Percentiles rank a stretch among this genome's conserved stretches.
phyloP scores from a whole-genome alignment of 73 alveolate species.

The Paramecium sexaurelia region DNA sequence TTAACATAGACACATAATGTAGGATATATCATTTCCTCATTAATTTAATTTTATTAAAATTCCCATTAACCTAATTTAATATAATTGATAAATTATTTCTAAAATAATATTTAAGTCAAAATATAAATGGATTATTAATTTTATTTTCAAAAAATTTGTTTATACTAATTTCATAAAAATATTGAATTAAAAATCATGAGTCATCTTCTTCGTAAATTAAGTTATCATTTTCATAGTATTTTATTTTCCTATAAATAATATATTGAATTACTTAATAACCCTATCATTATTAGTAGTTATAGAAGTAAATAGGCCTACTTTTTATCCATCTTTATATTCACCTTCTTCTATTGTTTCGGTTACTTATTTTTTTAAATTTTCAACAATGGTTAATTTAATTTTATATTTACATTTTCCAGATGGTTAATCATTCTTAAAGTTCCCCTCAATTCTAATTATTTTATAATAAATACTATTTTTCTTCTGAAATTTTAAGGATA shows the following conservation, averaged over 20 bases:
- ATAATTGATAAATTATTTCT: too few relatives aligned
- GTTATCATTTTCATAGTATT: neutral
- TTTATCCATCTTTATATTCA: neutral
- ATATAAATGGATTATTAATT: neutral
- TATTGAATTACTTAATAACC: neutral
- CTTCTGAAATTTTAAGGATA: neutral
- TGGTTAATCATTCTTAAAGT: neutral
- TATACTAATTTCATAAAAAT: too few relatives aligned
- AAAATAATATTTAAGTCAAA: neutral
- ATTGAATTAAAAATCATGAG: neutral
- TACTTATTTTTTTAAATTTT: neutral
- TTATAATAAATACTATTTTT: neutral
- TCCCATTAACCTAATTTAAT: too few relatives aligned
- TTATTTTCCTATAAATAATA: neutral
- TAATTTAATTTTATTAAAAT: neutral
- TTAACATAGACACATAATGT: neutral
- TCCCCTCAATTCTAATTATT: neutral
- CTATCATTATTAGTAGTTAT: neutral
- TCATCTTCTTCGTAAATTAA: neutral
- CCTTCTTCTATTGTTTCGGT: neutral
- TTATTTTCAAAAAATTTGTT: too few relatives aligned
- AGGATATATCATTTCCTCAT: neutral
- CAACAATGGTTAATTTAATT: neutral
- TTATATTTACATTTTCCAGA: neutral
- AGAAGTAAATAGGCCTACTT: neutral